Conservation (phyloP, 192 early-diverging fungal species). For the Entomortierella parvispora region DNA sequence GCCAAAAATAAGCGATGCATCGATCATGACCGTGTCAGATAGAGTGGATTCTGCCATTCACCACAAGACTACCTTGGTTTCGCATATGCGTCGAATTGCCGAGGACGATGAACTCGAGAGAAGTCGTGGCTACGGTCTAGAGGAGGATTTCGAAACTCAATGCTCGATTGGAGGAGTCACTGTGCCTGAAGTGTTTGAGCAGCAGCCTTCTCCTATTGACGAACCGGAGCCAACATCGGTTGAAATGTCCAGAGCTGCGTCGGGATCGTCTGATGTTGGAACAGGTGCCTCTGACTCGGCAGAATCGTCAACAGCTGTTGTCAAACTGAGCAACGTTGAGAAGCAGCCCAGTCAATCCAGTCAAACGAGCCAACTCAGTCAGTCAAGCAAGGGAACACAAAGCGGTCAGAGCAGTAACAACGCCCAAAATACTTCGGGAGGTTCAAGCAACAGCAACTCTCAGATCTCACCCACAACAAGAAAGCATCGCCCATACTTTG, state of each 20-base stretch:
- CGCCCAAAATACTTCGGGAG: constrained; percentile 4
- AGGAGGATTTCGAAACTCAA: constrained; percentile 26
- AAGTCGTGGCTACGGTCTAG: constrained; percentile 38
- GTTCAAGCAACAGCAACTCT: background rate
- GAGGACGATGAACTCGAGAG: constrained; percentile 45
- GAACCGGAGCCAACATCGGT: constrained; percentile 1
- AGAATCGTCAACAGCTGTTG: constrained; percentile 33
- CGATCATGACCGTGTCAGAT: constrained; percentile 30
- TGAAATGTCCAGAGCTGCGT: constrained; percentile 38
- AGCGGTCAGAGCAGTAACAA: constrained; percentile 12
- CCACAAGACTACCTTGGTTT: constrained; percentile 40
- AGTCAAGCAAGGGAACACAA: constrained; percentile 2
- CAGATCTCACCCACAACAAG: constrained; percentile 5
- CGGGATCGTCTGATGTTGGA: constrained; percentile 28
- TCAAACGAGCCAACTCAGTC: background rate
- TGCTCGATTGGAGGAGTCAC: constrained; percentile 9
- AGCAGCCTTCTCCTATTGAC: constrained; percentile 35
- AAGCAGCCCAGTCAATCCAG: constrained; percentile 3
- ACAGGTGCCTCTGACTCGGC: constrained; percentile 45
- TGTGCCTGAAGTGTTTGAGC: constrained; percentile 35
- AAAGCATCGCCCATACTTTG: constrained; percentile 45
- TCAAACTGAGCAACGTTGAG: constrained; percentile 24
- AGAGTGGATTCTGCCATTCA: constrained; percentile 40
- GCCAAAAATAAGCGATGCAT: constrained; percentile 31
- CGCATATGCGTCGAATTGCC: constrained; percentile 35